Base-by-base conservation (phyloP, 1,284 basidiomycete genomes). In the Ustilago sp. region DNA sequence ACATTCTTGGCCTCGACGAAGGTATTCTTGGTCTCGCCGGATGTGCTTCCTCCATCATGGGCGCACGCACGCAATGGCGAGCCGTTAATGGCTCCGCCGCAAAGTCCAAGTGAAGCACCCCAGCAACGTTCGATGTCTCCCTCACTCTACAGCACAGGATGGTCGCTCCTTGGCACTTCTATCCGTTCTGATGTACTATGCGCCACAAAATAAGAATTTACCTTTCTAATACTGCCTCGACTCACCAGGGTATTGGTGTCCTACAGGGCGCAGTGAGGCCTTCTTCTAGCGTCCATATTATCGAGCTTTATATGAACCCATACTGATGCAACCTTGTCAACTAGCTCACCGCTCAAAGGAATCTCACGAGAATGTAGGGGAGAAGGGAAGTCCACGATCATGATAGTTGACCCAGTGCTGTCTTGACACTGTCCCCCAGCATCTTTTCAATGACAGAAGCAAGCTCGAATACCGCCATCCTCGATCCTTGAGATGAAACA, bases 1-100 rank as follows among this genome's bases (percentile, higher is more conserved):
- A 92, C 53, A 88, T 93, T 69, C 89, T 92, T 76, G 90, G 90
- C 80, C 84, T 97, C 78, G 95, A 93, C 85, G 96, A 99, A 72
- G 96, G 96, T 51, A 73, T 83, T 15, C 68, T 86, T 15, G 84
- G 85, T 60, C 70, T 84, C 13, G 84, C 84, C 32, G 85, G 85
- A 59, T 77, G 76, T 54, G 71, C 77, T 34, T 83, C 83, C 8
- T 77, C 80, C 17, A 58, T 83, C 61, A 82, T 86, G 74, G 85
- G 85, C 54, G 83, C 77, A 9, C 73, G 77, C 47, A 82, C 80
- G 19, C 85, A 86, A 68, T 86, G 85, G 85, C 73, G 78, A 52
- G 83, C 84, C 38, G 84, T 85, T 68, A 83, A 85, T 59, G 84
- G 84, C 19, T 57, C 69, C 12, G 81, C 71, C 23, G 77, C 77